These are phyloP conservation scores for Botrytis tulipae DNA, from an alignment of 2,329 filamentous ascomycete genomes.

Conservation along the genomic window DNA sequence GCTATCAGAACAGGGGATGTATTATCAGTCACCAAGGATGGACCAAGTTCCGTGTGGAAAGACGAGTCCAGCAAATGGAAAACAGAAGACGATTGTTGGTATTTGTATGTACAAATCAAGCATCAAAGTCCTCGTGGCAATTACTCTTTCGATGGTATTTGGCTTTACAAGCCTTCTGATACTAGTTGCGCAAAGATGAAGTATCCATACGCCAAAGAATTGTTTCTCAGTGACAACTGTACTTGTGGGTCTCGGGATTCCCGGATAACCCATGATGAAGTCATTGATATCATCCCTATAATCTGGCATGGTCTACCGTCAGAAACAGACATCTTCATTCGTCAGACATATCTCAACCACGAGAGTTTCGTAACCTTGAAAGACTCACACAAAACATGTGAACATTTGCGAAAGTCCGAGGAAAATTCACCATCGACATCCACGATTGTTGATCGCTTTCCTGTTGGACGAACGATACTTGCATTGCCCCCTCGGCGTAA, in stretches of 20 bases:
- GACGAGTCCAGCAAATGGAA: conserved; percentile 46
- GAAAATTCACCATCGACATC: neutral
- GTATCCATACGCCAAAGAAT: conserved; percentile 69
- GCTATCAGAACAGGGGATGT: conserved; percentile 52
- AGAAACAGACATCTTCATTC: conserved; percentile 59
- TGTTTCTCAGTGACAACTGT: conserved; percentile 76
- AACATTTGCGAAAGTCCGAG: conserved; percentile 35
- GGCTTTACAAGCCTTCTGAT: conserved; percentile 70
- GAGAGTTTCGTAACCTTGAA: conserved; percentile 62
- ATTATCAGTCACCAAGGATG: conserved; percentile 46
- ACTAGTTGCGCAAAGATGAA: conserved; percentile 66
- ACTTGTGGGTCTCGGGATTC: conserved; percentile 50
- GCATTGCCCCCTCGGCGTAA: conserved; percentile 43
- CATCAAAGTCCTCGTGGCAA: conserved; percentile 40
- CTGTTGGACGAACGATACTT: conserved; percentile 57
- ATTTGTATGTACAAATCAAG: conserved; percentile 64
- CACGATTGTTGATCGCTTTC: conserved; percentile 39
- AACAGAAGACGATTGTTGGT: conserved; percentile 57
- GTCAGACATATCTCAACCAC: conserved; percentile 63
- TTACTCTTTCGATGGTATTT: conserved; percentile 61
- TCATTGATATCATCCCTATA: conserved; percentile 57
- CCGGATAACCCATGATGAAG: conserved; percentile 52
- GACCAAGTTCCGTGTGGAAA: conserved; percentile 55
- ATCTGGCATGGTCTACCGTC: conserved; percentile 53
- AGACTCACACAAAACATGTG: conserved; percentile 54